These are phyloP conservation scores for Populus alba DNA, from an alignment of 345 rosid species.

Conservation along the genomic window DNA sequence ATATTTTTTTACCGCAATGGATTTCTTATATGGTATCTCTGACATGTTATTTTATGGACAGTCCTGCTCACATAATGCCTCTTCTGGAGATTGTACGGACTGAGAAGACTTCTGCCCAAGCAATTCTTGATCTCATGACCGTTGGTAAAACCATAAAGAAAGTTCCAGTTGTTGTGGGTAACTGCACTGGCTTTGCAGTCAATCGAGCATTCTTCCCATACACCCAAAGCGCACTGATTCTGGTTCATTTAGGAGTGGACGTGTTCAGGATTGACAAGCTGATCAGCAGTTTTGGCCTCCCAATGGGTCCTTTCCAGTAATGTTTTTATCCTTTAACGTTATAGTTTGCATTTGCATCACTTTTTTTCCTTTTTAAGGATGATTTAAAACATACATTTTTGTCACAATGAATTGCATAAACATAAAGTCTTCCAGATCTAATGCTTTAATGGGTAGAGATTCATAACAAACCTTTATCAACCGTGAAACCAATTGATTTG, in stretches of 20 bases:
- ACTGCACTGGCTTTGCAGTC: conserved; percentile 94
- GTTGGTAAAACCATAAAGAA: conserved; percentile 83
- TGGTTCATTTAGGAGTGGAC: conserved; percentile 81
- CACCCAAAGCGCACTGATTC: conserved; percentile 60
- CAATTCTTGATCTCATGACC: conserved; percentile 83
- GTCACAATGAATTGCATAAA: too few species aligned
- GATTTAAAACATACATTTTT: too few species aligned
- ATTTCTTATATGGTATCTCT: conserved; percentile 4
- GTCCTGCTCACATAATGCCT: conserved; percentile 98
- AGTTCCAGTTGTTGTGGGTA: conserved; percentile 93
- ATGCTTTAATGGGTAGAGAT: too few species aligned
- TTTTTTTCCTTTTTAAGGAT: too few species aligned
- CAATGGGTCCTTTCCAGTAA: conserved; percentile 96
- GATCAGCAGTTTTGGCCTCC: conserved; percentile 79
- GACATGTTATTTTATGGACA: conserved; percentile 33
- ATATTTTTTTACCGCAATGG: not conserved
- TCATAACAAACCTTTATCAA: too few species aligned
- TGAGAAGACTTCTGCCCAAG: conserved; percentile 79
- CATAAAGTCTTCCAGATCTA: too few species aligned
- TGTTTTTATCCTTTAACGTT: conserved; percentile 29
- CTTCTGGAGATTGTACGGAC: conserved; percentile 91
- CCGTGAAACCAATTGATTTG: too few species aligned
- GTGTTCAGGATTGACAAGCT: conserved; percentile 80
- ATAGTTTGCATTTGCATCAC: not conserved
- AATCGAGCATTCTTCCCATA: conserved; percentile 91